Base-by-base conservation (phyloP, 176 grass and related monocot species). In the Oryza meyeriana region DNA sequence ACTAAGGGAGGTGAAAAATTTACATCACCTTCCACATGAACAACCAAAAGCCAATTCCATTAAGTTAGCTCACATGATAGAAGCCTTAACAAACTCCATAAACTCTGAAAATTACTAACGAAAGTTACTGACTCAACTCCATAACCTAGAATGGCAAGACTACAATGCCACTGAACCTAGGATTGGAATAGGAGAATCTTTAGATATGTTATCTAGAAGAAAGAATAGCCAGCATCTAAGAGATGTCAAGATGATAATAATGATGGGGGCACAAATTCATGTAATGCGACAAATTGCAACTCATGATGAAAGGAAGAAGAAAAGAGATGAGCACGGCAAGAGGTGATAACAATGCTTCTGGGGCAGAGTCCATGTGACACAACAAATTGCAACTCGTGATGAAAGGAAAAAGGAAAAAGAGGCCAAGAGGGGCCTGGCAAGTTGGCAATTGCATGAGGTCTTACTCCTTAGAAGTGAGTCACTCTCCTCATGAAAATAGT, bases 241-340 rank as follows among this genome's bases (percentile, higher is more conserved):
- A 62, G 11, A 81, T 0, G 27, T 72, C 50, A 81, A 61, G 33
- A 55, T 16, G 35, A 72, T 62, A 72, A 81, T 6, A 29, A 72
- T 81, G 78, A 24, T 29, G 26, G 48, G 47, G 64, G n/a, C 4
- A 61, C 34, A 12, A 40, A 69, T 24, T 40, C 34, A 69, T 6
- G 22, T 69, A 40, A 69, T 40, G 32, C 13, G 17, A 63, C 55
- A 82, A 32, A 72, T 29, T 31, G 18, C 16, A 62, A 72, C 11
- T 45, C 68, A 63, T 44, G 55, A 82, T 45, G 36, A 66, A 31
- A 81, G 8, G 25, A 81, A 61, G 79, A 81, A 62, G 17, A 45
- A 72, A 81, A 13, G 50, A 40, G 12, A 45, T 20, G 20, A 17
- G 36, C 7, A 81, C 25, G 6, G 12, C 34, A 69, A 69, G 20